Evolutionary conservation across 768 basidiomycete species (phyloP), one percentile per base, ranked within the genome.

Genomic region (Lentinula sp.): DNA sequence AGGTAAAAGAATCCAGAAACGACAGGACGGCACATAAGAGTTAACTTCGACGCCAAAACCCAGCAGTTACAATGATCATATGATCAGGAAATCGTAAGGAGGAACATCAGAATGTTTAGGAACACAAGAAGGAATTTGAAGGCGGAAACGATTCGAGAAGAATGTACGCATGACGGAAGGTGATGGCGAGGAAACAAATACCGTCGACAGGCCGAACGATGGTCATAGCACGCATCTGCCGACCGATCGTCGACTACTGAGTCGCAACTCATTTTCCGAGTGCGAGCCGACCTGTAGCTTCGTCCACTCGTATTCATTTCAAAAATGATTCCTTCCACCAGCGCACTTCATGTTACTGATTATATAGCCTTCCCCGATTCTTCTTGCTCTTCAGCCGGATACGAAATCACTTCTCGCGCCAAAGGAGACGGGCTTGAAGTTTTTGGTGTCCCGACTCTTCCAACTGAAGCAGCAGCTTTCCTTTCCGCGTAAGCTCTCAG

Each of bases 401-500:
- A 23, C 8, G 46, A 48, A 48, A 48, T 46, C 18, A 46, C 21
- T n/a, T 48, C 46, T 7, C 21, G 46, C 8, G 46, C 51, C 8
- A 52, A 21, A 32, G 51, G 51, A 32, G 51, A 52, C 5, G 51
- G 51, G 51, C 32, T 52, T 8, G 51, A 21, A 10, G 32, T 32
- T 21, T 52, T 52, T 8, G 51, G 32, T 16, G 51, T 52, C 31
- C 28, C 51, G 11, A 5, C 51, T 37, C 51, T 52, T n/a, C 16
- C 53, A 2, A 16, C 53, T 34, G 23, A 32, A 40, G 53, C 53
- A 55, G 53, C 53, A 39, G 53, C 53, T 18, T 71, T 74, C 63
- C 80, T 76, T 31, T 76, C 80, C 5, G 88, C 88, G 62, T 89
- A 91, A 1, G 86, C 87, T 40, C 86, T 83, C 49, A 91, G 76